These are phyloP conservation scores for Zea mays DNA, from an alignment of 176 grass and related monocot genomes.

Conservation along the genomic window Zm-B73-REFERENCE-NAM-5.0 NC_050104.1:111210001-111210500, in stretches of 20 bases:
- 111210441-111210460: neutral
- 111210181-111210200: slow-evolving; percentile 58
- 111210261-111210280: slow-evolving; percentile 83
- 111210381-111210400: slow-evolving; percentile 87
- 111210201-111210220: slow-evolving; percentile 16
- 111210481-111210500: slow-evolving; percentile 11
- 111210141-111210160: slow-evolving; percentile 55
- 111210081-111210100: slow-evolving; percentile 47
- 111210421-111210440: slow-evolving; percentile 28
- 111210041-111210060: neutral
- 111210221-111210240: slow-evolving; percentile 98
- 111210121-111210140: slow-evolving; percentile 89
- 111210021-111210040: slow-evolving; percentile 13
- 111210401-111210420: slow-evolving; percentile 21
- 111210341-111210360: slow-evolving; percentile 5
- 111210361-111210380: slow-evolving; percentile 28
- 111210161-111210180: slow-evolving; percentile 91
- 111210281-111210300: slow-evolving; percentile 97
- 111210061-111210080: neutral
- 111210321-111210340: slow-evolving; percentile 43
- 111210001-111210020: slow-evolving; percentile 3
- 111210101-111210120: slow-evolving; percentile 87
- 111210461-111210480: slow-evolving; percentile 4
- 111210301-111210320: slow-evolving; percentile 92
- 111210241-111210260: slow-evolving; percentile 98